Conservation (phyloP, 768 basidiomycete species). For the Leccinum variicolor region DNA sequence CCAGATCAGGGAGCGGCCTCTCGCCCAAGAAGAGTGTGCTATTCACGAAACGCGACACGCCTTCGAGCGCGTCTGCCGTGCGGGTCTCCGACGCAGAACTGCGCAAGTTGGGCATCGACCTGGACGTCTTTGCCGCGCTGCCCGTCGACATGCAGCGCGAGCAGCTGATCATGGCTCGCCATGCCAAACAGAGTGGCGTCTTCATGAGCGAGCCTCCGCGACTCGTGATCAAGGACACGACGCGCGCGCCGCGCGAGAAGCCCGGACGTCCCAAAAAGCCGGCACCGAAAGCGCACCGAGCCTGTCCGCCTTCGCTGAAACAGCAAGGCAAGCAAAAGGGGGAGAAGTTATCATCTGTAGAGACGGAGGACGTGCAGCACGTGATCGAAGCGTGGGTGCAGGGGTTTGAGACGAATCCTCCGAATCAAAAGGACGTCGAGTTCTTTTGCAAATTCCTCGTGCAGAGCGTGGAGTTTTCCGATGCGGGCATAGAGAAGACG, state of each 20-base stretch:
- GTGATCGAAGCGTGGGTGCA: constrained; percentile 78
- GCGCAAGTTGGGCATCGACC: constrained; percentile 65
- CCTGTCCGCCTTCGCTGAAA: constrained; percentile 49
- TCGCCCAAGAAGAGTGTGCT: constrained; percentile 37
- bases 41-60: constrained; percentile 34
- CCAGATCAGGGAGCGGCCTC: constrained; percentile 43
- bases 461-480: constrained; percentile 61
- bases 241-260: constrained; percentile 28
- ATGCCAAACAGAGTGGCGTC: constrained; percentile 40
- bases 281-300: constrained; percentile 53
- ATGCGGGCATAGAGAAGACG: constrained; percentile 68
- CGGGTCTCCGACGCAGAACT: constrained; percentile 58
- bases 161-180: constrained; percentile 59
- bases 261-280: constrained; percentile 42
- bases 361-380: constrained; percentile 68
- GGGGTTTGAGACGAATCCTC: constrained; percentile 54
- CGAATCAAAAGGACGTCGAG: constrained; percentile 70
- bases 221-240: constrained; percentile 44
- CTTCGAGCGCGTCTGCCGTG: constrained; percentile 30
- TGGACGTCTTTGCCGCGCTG: constrained; percentile 60
- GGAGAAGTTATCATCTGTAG: constrained; percentile 56
- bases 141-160: constrained; percentile 71
- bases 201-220: constrained; percentile 37
- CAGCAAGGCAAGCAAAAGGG: constrained; percentile 49
- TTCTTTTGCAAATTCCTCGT: constrained; percentile 73